Evolutionary conservation across 1,284 basidiomycete species (phyloP), one percentile per base, ranked within the genome.

Genomic region (Calocybe gambosa): DNA sequence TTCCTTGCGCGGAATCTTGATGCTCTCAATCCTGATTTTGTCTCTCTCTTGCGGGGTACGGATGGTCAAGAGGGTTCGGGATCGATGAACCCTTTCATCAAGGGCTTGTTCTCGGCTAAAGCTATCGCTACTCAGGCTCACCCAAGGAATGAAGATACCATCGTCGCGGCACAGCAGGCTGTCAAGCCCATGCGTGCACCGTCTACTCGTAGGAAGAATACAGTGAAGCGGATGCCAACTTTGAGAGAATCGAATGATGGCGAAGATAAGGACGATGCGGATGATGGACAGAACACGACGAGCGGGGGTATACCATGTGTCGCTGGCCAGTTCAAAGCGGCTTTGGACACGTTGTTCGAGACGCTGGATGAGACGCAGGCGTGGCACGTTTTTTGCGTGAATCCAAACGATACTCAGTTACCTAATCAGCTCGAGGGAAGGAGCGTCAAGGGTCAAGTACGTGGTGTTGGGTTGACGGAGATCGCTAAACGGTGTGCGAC

Each of bases 371-470:
- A 96, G 55, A 87, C 90, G 10, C 91, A 96, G 68, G 71, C 83
- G 1, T 98, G 94, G 94, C 89, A 86, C 59, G 77, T 96, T 4
- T 89, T 96, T 65, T 96, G 92, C 60, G 65, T 98, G 53, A 93
- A 91, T 57, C 93, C 93, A 8, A 98, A 98, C 62, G 93, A 97
- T 68, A 87, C 89, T 15, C 93, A 96, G 62, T 69, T 97, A 15
- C 90, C 93, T 23, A 92, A 93, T 61, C 93, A 98, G 64, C 71
- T 96, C 46, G 95, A 99, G 68, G 89, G 90, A 2, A 77, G 92
- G 28, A 85, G 86, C 23, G 84, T 98, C 49, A 96, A 95, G 64
- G 88, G 89, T 0, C 95, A 98, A 67, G 85, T 97, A 44, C 78
- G 89, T 49, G 88, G 87, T 45, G 64, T 87, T 28, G 90, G 92